phyloP scores from a whole-genome alignment of 441 rosid species.

The Euphorbia celastroides region DNA sequence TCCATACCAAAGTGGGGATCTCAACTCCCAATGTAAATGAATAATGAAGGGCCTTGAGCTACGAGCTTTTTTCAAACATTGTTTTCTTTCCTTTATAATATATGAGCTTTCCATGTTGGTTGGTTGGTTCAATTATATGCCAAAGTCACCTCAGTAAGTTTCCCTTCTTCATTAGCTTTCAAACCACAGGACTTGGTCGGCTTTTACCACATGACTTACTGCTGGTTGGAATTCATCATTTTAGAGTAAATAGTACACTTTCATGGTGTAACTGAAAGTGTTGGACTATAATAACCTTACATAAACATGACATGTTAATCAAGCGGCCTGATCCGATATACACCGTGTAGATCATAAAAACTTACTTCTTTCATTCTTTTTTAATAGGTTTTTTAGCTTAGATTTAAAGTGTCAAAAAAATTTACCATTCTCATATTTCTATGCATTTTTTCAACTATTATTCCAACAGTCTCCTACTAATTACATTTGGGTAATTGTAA shows the following conservation, averaged over 20 bases:
- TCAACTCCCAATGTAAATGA: slow-evolving; percentile 31
- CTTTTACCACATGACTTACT: neutral
- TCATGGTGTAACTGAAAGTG: neutral
- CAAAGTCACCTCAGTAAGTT: neutral
- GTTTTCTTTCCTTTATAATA: slow-evolving; percentile 2
- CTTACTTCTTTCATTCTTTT: no score
- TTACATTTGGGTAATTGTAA: no score
- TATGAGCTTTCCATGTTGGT: neutral
- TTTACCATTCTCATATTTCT: no score
- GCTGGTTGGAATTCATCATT: no score
- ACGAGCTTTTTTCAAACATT: slow-evolving; percentile 9
- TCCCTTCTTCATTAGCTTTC: neutral
- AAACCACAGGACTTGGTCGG: slow-evolving; percentile 11
- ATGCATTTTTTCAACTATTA: no score
- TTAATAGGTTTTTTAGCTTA: no score
- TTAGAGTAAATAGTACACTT: no score
- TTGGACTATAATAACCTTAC: neutral
- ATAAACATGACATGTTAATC: no score
- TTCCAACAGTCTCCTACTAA: no score
- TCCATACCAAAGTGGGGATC: slow-evolving; percentile 21
- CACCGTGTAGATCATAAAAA: no score
- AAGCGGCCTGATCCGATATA: no score
- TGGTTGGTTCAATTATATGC: slow-evolving; percentile 7
- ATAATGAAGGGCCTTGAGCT: slow-evolving; percentile 18
- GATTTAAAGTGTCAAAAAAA: no score